Evolutionary conservation across 164 flowering plant genomes (phyloP).

Genomic region (Chimonanthus salicifolius): DNA sequence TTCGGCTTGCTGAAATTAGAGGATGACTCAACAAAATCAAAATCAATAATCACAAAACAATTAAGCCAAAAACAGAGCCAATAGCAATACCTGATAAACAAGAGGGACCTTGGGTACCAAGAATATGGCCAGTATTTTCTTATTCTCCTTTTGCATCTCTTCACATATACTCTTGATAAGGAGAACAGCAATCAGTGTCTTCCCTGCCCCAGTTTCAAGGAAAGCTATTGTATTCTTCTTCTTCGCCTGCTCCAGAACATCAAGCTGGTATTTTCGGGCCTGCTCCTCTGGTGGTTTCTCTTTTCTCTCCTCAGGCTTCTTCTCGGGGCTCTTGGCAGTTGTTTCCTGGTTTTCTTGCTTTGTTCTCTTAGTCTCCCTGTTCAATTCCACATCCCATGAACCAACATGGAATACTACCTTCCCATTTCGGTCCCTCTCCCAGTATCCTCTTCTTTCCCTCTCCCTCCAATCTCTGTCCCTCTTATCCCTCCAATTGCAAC

Average conservation of each 20-base stretch:
- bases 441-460: conserved; percentile 39
- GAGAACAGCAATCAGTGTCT: conserved; percentile 92
- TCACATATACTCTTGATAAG: conserved; percentile 66
- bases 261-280: conserved; percentile 87
- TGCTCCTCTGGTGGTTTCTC: conserved; percentile 68
- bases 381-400: conserved; percentile 58
- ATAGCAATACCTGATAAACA: conserved; percentile 70
- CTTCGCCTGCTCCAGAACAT: conserved; percentile 96
- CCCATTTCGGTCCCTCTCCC: conserved; percentile 39
- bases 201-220: conserved; percentile 98
- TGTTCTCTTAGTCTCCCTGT: conserved; percentile 34
- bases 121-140: conserved; percentile 88
- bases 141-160: conserved; percentile 51
- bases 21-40: conserved; percentile 3
- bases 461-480: conserved; percentile 53
- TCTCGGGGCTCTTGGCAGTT: conserved; percentile 29
- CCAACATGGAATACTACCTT: conserved; percentile 64
- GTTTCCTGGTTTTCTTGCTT: conserved; percentile 30
- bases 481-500: conserved; percentile 33
- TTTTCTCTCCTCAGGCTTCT: conserved; percentile 41
- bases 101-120: conserved; percentile 97
- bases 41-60: background rate
- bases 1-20: conserved; percentile 84
- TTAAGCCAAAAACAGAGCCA: background rate
- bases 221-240: conserved; percentile 92